Evolutionary conservation across 2,329 filamentous ascomycete genomes (phyloP), one percentile per base, ranked within the genome.

Genomic region (Madurella fahalii): DNA sequence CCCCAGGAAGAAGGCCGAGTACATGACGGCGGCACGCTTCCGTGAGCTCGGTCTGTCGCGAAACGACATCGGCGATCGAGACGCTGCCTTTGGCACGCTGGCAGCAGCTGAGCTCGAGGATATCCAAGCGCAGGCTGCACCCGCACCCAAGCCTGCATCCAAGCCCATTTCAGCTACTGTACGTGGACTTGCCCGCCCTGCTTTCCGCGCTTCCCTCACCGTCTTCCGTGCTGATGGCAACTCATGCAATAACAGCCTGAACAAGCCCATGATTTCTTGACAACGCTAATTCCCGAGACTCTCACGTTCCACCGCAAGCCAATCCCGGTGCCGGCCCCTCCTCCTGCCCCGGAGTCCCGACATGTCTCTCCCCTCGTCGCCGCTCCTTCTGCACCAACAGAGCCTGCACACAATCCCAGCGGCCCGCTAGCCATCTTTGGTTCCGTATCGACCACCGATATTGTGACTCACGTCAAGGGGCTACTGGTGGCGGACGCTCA

Each of bases 251-350:
- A 37, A 59, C 51, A 75, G 69, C 66, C 72, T 58, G 65, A 69
- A 11, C 69, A 71, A 47, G 66, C 69, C 40, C 66, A 67, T 43
- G 52, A 62, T 32, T 64, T 76, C 32, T 65, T 77, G 30, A 54
- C 62, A 17, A 59, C 63, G 25, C 61, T 72, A 47, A 60, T 76
- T 51, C 72, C 73, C 32, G 50, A 67, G 25, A 64, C 60, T 48
- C 66, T 76, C 32, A 66, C 67, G 54, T 75, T 76, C 64, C 48
- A 63, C 34, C 73, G 74, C 40, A 71, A 70, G 52, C 65, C 69
- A 42, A 72, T 70, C 60, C 59, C 64, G 8, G 34, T 58, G 16
- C 58, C 63, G 9, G 40, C 59, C 46, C 40, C 59, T 58, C 25
- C 58, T 52, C 25, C 53, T 8, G 25, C 52, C 8, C 61, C 34